Evolutionary conservation across 1,284 basidiomycete genomes (phyloP).

Genomic region (Apiotrichum laibachii): DNA sequence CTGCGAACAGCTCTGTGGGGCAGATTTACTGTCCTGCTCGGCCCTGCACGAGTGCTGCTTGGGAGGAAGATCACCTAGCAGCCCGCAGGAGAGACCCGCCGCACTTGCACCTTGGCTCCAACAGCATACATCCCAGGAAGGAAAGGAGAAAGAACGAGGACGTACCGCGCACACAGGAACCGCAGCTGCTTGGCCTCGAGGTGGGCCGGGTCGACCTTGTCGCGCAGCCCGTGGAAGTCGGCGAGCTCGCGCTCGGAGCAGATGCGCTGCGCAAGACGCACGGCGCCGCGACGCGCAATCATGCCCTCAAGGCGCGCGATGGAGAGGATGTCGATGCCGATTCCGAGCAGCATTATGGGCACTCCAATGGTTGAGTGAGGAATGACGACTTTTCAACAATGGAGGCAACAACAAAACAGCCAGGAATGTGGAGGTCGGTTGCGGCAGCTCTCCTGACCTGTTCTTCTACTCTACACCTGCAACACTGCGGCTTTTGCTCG

Average conservation of each 20-base stretch:
- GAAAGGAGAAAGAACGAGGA: not conserved
- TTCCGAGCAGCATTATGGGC: slow-evolving; percentile 59
- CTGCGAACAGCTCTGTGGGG: no score
- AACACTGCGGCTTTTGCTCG: no score
- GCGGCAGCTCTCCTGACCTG: not conserved
- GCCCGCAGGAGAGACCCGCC: no score
- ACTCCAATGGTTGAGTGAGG: not conserved
- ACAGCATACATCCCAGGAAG: no score
- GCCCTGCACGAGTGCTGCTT: no score
- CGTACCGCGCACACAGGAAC: slow-evolving; percentile 15
- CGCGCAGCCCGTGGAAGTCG: slow-evolving; percentile 12
- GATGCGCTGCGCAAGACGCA: slow-evolving; percentile 61
- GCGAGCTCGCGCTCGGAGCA: slow-evolving; percentile 54
- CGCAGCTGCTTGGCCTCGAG: slow-evolving; percentile 7
- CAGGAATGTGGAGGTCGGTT: not conserved
- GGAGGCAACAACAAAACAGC: not conserved
- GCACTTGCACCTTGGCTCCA: no score
- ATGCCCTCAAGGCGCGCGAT: slow-evolving; percentile 64
- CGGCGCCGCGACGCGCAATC: slow-evolving; percentile 56
- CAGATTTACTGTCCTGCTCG: no score
- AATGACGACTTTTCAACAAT: not conserved
- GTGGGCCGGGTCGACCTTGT: slow-evolving; percentile 8
- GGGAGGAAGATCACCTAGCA: no score
- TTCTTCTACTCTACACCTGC: not conserved
- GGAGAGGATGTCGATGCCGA: slow-evolving; percentile 75